phyloP scores from a whole-genome alignment of 1,284 basidiomycete genomes.

The Spongiforma sp. region DNA sequence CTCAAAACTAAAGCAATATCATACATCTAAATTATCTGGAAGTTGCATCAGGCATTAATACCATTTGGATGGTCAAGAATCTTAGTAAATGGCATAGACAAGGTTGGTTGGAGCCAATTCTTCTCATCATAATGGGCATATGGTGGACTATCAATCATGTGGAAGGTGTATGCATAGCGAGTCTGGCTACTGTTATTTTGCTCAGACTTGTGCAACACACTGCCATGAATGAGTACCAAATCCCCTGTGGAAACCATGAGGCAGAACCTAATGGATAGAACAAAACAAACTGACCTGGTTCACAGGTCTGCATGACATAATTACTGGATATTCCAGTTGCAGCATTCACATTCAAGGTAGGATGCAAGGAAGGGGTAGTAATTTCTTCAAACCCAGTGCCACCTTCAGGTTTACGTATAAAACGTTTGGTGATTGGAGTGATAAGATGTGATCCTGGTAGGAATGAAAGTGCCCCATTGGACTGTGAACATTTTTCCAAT shows the following conservation, averaged over 20 bases:
- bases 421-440: conserved; percentile 76
- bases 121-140: conserved; percentile 73
- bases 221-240: conserved; percentile 90
- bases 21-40: too few relatives aligned
- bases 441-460: conserved; percentile 89
- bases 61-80: too few relatives aligned
- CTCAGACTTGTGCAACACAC: conserved; percentile 88
- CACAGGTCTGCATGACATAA: conserved; percentile 77
- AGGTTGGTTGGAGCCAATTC: conserved; percentile 91
- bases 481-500: conserved; percentile 83
- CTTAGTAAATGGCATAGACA: conserved; percentile 79
- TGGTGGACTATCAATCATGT: conserved; percentile 81
- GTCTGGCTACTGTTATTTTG: conserved; percentile 75
- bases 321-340: conserved; percentile 23
- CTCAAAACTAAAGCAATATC: too few relatives aligned
- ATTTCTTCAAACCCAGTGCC: conserved; percentile 85
- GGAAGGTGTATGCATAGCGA: conserved; percentile 93
- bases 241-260: conserved; percentile 56
- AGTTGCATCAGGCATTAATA: too few relatives aligned
- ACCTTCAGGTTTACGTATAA: conserved; percentile 73
- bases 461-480: conserved; percentile 92
- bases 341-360: conserved; percentile 33
- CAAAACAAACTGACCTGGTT: conserved; percentile 61
- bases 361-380: conserved; percentile 42
- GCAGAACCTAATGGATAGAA: background rate